Percentiles rank a stretch among this genome's conserved stretches.
Evolutionary conservation across 2,329 filamentous ascomycete species (phyloP).

Genomic region (Alternaria conjuncta): DNA sequence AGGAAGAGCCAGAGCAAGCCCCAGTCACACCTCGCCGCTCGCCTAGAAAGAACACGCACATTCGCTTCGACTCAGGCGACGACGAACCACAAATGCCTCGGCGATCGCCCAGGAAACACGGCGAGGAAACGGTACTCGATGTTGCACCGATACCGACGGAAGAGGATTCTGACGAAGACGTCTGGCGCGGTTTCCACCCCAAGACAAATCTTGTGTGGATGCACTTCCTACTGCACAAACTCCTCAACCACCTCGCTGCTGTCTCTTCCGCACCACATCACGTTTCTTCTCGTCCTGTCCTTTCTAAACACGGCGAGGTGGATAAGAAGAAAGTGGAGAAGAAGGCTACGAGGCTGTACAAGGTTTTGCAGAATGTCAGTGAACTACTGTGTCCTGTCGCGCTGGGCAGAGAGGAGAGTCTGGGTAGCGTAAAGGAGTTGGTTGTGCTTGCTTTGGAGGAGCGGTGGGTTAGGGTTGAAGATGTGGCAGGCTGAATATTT

Average conservation of each 20-base stretch:
- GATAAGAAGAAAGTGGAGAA: conserved; percentile 34
- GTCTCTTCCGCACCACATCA: conserved; percentile 12
- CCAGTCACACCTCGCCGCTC: conserved; percentile 27
- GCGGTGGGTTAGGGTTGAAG: conserved; percentile 43
- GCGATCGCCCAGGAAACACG: conserved; percentile 9
- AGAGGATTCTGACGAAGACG: not conserved
- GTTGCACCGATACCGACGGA: not conserved
- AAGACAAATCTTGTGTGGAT: conserved; percentile 70
- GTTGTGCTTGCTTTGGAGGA: conserved; percentile 43
- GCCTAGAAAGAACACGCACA: conserved; percentile 36
- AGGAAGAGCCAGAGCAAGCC: not conserved
- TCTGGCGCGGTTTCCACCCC: conserved; percentile 64
- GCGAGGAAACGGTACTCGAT: not conserved
- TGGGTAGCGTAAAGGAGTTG: conserved; percentile 44
- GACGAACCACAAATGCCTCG: conserved; percentile 3
- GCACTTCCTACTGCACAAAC: conserved; percentile 64
- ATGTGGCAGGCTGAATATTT: conserved; percentile 32
- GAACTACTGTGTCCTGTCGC: conserved; percentile 50
- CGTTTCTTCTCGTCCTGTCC: not conserved
- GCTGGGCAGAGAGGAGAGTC: conserved; percentile 25
- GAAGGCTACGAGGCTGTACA: conserved; percentile 48
- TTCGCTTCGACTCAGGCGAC: conserved; percentile 25
- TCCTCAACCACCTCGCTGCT: conserved; percentile 53
- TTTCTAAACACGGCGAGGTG: conserved; percentile 5
- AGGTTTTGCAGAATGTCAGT: conserved; percentile 45